Evolutionary conservation across 75 land plant genomes (phyloP), one percentile per base, ranked within the genome.

Genomic region (Sequoiadendron giganteum): DNA sequence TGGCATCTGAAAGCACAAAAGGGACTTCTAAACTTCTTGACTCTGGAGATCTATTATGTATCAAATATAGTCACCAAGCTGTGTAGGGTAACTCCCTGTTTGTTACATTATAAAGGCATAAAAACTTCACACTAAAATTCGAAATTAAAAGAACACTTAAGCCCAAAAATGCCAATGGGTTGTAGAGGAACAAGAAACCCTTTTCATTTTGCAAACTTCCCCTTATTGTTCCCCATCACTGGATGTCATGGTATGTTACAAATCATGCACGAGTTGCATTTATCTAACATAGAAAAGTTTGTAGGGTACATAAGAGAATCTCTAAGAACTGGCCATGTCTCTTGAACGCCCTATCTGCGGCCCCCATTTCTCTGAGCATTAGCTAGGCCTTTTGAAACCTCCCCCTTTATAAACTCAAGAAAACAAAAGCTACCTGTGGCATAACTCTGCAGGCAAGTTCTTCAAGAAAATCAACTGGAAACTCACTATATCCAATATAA

Each of bases 381-480:
- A 28, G 70, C 70, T 65, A 65, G 70, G 70, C 30, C 82, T 42
- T 42, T 79, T 25, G 25, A 79, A 42, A 42, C 21, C 45, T 42
- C 47, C 11, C 82, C 2, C 25, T 42, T 19, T 79, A 25, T 10
- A 9, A 48, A 16, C 85, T 6, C n/a, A 49, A 32, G 56, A 84
- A 30, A 65, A 9, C 28, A 86, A 1, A 56, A n/a, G 19, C 39
- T 54, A 98, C 99, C 96, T 96, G 95, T 82, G 96, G 93, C 90
- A 96, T 87, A 61, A 93, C 77, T 25, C 91, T 93, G 87, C 96
- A 92, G 28, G 94, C 92, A 28, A 96, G 92, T 83, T 96, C 92
- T 83, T 90, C 89, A 30, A 97, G 91, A 49, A 93, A 84, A 84
- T 95, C 96, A 65, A 91, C 85, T 80, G 96, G 90, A 6, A 95